Conservation (phyloP, 306 rosid genomes). For the Gillenia trifoliata region DNA sequence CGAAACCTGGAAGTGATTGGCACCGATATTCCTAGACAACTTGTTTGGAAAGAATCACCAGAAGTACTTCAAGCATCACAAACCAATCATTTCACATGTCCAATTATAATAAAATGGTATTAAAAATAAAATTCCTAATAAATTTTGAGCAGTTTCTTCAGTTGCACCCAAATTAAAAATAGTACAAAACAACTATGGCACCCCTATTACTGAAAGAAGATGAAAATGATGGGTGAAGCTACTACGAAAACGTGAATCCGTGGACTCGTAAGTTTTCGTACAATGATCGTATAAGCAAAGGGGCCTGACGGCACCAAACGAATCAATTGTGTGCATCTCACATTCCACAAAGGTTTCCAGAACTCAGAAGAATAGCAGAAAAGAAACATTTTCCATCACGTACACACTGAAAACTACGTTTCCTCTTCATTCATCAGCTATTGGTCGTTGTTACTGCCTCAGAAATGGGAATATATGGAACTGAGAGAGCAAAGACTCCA, state of each 20-base stretch:
- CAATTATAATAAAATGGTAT: neutral
- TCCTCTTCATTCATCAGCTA: slow-evolving; percentile 21
- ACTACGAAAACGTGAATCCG: neutral
- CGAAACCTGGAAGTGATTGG: neutral
- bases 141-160: neutral
- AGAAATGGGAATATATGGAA: slow-evolving; percentile 31
- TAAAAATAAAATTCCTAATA: neutral
- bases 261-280: neutral
- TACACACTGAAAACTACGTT: neutral
- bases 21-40: neutral
- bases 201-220: too few relatives aligned
- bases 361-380: neutral
- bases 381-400: neutral
- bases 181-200: too few relatives aligned
- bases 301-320: neutral
- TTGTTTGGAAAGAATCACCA: neutral
- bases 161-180: neutral
- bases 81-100: neutral
- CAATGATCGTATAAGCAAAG: neutral
- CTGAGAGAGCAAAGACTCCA: slow-evolving; percentile 44
- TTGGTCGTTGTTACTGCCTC: slow-evolving; percentile 37
- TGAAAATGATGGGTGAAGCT: neutral
- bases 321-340: neutral
- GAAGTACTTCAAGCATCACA: neutral
- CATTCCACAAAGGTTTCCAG: neutral